A percentile compares a stretch with the other conserved stretches of the same genome.
phyloP scores from a whole-genome alignment of 2,329 filamentous ascomycete species.

The Tolypocladium sp. region DNA sequence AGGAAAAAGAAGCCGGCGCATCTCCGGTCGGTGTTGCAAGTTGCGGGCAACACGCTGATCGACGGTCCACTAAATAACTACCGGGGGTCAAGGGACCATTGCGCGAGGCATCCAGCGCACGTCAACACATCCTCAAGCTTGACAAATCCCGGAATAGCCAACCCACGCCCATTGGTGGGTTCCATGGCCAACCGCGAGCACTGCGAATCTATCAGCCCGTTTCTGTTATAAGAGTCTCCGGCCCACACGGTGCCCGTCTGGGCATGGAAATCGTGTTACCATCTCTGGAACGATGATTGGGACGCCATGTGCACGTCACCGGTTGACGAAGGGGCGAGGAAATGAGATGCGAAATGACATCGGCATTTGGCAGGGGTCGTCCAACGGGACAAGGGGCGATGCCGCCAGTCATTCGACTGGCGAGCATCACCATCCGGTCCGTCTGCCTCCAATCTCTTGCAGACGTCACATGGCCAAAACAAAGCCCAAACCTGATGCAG shows the following conservation, averaged over 20 bases:
- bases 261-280: background rate
- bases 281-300: background rate
- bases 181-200: background rate
- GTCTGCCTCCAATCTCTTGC: background rate
- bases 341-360: conserved; percentile 10
- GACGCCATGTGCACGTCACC: conserved; percentile 1
- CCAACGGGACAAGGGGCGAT: background rate
- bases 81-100: background rate
- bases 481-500: background rate
- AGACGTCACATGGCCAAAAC: conserved; percentile 1
- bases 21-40: background rate
- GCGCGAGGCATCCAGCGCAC: background rate
- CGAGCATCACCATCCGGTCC: background rate
- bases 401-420: background rate
- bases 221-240: background rate
- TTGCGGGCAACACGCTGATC: background rate
- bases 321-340: conserved; percentile 3
- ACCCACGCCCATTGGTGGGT: background rate
- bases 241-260: background rate
- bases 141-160: background rate
- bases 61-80: background rate
- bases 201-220: background rate
- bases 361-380: background rate
- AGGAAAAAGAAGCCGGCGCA: background rate
- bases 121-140: background rate